Evolutionary conservation across 75 land plant species (phyloP).

Genomic region (Pinus tabuliformis): DNA sequence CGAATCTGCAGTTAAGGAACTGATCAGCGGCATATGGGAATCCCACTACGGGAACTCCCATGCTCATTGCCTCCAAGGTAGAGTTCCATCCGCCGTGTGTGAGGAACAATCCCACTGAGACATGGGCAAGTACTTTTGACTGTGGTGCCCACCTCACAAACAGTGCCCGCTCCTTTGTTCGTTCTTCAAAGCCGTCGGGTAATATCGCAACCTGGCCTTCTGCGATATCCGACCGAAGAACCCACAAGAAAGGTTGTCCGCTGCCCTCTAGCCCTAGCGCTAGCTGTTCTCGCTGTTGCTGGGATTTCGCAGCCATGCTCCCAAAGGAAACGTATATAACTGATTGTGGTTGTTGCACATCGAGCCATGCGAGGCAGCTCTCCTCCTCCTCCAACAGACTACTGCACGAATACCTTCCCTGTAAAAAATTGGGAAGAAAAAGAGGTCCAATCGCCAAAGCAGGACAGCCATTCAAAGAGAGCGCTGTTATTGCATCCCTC

Average conservation of each 20-base stretch:
- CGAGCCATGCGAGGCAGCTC: too few species aligned
- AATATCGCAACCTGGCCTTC: neutral
- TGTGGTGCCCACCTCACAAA: neutral
- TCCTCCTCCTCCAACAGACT: too few species aligned
- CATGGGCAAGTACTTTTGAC: neutral
- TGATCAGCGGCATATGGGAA: neutral
- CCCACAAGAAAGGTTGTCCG: constrained; percentile 5
- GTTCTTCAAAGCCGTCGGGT: neutral
- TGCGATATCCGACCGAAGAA: neutral
- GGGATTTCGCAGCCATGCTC: too few species aligned
- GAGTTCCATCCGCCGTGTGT: neutral
- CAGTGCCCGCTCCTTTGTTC: neutral
- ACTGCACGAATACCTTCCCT: too few species aligned
- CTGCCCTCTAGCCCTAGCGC: too few species aligned
- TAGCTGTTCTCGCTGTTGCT: too few species aligned
- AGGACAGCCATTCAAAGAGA: neutral
- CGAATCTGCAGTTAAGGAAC: neutral
- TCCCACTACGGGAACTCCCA: neutral
- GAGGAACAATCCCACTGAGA: neutral
- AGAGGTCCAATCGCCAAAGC: neutral
- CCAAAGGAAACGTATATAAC: too few species aligned
- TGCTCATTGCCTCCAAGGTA: neutral
- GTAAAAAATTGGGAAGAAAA: too few species aligned
- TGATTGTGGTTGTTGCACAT: too few species aligned
- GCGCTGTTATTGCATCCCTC: neutral